These are phyloP conservation scores for Plasmodium fragile DNA, from an alignment of 169 alveolate genomes.

Conservation along the genomic window DNA sequence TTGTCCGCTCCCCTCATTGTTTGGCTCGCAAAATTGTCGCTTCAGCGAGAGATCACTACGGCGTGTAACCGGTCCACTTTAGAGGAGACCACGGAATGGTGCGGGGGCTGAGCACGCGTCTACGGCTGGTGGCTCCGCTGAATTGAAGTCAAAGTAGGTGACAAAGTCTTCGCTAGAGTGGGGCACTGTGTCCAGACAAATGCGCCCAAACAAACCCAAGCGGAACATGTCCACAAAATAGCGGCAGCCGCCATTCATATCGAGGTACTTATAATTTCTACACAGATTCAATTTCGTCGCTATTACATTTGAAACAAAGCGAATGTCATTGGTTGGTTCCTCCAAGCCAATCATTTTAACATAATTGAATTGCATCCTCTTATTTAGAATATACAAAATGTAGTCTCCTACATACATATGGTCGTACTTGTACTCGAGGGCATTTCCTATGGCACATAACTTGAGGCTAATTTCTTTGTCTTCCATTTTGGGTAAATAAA, in stretches of 20 bases:
- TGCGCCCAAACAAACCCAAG: constrained; percentile 55
- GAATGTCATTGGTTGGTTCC: constrained; percentile 86
- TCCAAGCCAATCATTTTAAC: constrained; percentile 81
- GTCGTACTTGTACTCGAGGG: constrained; percentile 88
- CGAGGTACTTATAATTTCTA: constrained; percentile 67
- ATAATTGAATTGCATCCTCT: constrained; percentile 78
- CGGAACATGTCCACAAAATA: constrained; percentile 61
- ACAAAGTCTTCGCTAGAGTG: constrained; percentile 13
- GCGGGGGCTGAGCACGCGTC: neutral
- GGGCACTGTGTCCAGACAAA: constrained; percentile 44
- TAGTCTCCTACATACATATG: constrained; percentile 85
- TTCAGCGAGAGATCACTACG: too few relatives aligned
- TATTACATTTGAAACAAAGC: constrained; percentile 56
- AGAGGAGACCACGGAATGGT: constrained; percentile 57
- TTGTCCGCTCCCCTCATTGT: constrained; percentile 19
- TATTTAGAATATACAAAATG: constrained; percentile 82
- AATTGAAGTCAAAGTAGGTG: constrained; percentile 56
- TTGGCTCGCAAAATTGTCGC: neutral
- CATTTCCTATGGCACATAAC: constrained; percentile 86
- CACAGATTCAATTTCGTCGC: constrained; percentile 62
- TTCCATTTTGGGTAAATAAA: constrained; percentile 77
- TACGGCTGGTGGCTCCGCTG: constrained; percentile 33
- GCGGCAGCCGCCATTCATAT: constrained; percentile 74
- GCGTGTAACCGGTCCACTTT: neutral
- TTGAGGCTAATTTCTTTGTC: constrained; percentile 86